Conservation (phyloP, 805 yeast genomes). For the Candida railenensis region DNA sequence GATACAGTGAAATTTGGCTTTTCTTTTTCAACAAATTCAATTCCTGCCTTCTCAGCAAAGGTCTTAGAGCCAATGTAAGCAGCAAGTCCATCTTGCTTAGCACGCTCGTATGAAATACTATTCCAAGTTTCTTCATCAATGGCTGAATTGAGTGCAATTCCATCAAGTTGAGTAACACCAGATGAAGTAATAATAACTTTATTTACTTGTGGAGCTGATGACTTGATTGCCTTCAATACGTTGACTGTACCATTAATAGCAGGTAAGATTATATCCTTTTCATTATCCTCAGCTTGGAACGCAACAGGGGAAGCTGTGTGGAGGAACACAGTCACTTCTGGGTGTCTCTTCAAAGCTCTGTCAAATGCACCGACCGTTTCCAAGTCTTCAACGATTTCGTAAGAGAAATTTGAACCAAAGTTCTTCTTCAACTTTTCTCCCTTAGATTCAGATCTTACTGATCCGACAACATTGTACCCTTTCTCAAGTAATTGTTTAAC, state of each 20-base stretch:
- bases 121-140: constrained; percentile 53
- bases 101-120: constrained; percentile 49
- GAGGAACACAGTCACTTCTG: constrained; percentile 52
- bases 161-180: constrained; percentile 16
- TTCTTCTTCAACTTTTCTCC: constrained; percentile 31
- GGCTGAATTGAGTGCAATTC: too few species aligned
- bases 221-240: constrained; percentile 47
- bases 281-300: constrained; percentile 42
- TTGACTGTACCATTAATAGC: constrained; percentile 55
- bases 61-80: constrained; percentile 64
- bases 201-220: constrained; percentile 29
- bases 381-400: constrained; percentile 51
- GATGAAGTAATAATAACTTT: constrained; percentile 3
- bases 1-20: constrained; percentile 42
- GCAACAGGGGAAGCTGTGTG: constrained; percentile 65
- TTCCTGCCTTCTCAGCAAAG: constrained; percentile 59
- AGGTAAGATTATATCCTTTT: constrained; percentile 52
- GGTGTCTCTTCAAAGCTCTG: constrained; percentile 42
- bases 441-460: constrained; percentile 44
- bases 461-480: constrained; percentile 45
- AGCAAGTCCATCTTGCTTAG: constrained; percentile 32
- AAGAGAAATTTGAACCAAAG: constrained; percentile 29
- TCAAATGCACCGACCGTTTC: constrained; percentile 45
- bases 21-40: constrained; percentile 46
- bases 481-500: constrained; percentile 34